phyloP scores from a whole-genome alignment of 1,284 basidiomycete genomes.

The Cryptococcus jaspeensis region DNA sequence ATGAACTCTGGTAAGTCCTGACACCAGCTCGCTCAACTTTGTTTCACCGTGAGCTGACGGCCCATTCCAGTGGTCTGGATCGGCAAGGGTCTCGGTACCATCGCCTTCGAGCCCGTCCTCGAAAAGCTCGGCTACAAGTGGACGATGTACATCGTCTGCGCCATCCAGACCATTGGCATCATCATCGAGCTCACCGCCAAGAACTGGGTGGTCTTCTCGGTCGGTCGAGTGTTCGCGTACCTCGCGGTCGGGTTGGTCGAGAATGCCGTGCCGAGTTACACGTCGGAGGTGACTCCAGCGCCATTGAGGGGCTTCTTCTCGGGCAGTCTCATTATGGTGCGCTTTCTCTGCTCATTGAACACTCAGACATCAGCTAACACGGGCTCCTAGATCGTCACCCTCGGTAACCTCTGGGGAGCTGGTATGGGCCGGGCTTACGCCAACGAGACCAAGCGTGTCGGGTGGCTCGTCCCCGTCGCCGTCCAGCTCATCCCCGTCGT shows the following conservation, averaged over 20 bases:
- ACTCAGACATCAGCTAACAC: no score
- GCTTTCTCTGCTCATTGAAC: no score
- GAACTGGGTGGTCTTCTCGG: slow-evolving; percentile 20
- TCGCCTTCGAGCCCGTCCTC: slow-evolving; percentile 7
- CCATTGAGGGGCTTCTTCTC: slow-evolving; percentile 1
- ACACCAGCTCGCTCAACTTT: neutral
- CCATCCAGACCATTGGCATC: no score
- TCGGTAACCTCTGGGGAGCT: slow-evolving; percentile 12
- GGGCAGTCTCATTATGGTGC: neutral
- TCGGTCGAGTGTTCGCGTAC: slow-evolving; percentile 28
- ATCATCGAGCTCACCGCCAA: no score
- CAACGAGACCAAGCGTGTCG: slow-evolving; percentile 1
- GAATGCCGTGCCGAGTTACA: slow-evolving; percentile 11
- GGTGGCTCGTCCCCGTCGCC: slow-evolving; percentile 20
- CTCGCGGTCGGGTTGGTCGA: slow-evolving; percentile 26
- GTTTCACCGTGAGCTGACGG: neutral
- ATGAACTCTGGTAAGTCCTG: slow-evolving; percentile 8
- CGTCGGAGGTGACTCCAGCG: slow-evolving; percentile 2
- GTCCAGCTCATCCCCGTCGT: slow-evolving; percentile 26
- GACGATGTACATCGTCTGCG: slow-evolving; percentile 1
- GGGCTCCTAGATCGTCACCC: neutral
- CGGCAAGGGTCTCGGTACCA: slow-evolving; percentile 4
- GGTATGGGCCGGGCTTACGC: slow-evolving; percentile 10
- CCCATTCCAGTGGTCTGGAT: neutral
- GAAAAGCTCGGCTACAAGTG: slow-evolving; percentile 7